Conservation (phyloP, 1,284 basidiomycete species). For the Leucoagaricus sp. region DNA sequence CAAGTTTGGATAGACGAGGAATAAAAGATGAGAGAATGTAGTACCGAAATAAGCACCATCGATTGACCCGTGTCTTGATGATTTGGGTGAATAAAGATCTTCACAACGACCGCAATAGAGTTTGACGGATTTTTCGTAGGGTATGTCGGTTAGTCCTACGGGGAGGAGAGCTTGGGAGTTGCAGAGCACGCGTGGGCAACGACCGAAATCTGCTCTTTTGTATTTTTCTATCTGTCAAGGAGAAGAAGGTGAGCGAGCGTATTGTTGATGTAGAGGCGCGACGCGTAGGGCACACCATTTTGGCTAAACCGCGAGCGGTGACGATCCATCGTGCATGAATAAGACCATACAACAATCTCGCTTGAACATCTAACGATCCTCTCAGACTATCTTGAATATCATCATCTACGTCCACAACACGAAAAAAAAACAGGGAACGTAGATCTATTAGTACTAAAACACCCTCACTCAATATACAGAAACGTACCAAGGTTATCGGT, state of each 20-base stretch:
- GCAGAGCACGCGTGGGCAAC: slow-evolving; percentile 94
- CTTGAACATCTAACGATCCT: slow-evolving; percentile 87
- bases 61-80: slow-evolving; percentile 90
- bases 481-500: slow-evolving; percentile 86
- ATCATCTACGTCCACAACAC: slow-evolving; percentile 64
- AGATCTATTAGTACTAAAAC: no score
- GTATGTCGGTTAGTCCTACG: slow-evolving; percentile 92
- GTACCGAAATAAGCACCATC: slow-evolving; percentile 98
- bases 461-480: neutral
- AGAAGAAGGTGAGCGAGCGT: neutral
- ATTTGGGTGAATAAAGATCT: slow-evolving; percentile 95
- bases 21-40: slow-evolving; percentile 93
- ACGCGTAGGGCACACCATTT: slow-evolving; percentile 57
- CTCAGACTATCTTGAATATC: slow-evolving; percentile 79
- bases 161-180: slow-evolving; percentile 90
- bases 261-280: neutral
- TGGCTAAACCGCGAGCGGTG: slow-evolving; percentile 69
- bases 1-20: slow-evolving; percentile 92
- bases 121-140: slow-evolving; percentile 96
- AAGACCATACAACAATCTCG: slow-evolving; percentile 89
- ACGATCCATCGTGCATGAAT: slow-evolving; percentile 98
- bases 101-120: slow-evolving; percentile 96
- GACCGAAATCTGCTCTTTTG: slow-evolving; percentile 94
- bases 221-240: slow-evolving; percentile 85
- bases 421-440: no score